These are phyloP conservation scores for Raphanus hybrid DNA, from an alignment of 441 rosid species.

Conservation along the genomic window DNA sequence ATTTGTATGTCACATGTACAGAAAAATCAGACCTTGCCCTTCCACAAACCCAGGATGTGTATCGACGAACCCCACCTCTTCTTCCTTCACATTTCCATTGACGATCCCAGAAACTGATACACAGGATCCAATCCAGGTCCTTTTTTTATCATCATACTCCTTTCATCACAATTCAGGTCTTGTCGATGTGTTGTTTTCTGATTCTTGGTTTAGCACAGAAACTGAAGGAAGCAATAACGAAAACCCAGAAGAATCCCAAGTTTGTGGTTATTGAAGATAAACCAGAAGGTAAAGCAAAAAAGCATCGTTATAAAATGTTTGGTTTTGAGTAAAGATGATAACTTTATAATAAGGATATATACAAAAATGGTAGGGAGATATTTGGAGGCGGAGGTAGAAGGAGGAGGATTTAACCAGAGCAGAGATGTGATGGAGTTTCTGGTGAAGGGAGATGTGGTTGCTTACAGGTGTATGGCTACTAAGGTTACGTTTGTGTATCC, in stretches of 20 bases:
- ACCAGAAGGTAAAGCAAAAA: slow-evolving; percentile 61
- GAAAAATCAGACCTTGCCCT: slow-evolving; percentile 74
- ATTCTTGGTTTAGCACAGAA: slow-evolving; percentile 46
- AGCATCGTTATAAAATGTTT: not conserved
- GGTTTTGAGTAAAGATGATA: not conserved
- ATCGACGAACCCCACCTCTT: slow-evolving; percentile 84
- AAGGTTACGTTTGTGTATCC: slow-evolving; percentile 90
- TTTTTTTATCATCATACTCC: too few species aligned
- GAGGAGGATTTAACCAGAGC: slow-evolving; percentile 65
- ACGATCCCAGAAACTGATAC: slow-evolving; percentile 57
- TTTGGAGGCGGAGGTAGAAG: slow-evolving; percentile 75
- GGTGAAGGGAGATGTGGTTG: slow-evolving; percentile 78
- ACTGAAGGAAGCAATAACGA: slow-evolving; percentile 67
- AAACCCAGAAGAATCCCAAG: slow-evolving; percentile 74
- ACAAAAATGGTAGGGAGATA: slow-evolving; percentile 56
- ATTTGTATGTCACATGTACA: slow-evolving; percentile 1
- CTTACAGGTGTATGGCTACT: slow-evolving; percentile 76
- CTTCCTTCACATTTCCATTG: slow-evolving; percentile 79
- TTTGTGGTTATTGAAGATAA: slow-evolving; percentile 64
- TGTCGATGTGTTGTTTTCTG: not conserved
- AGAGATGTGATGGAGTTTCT: slow-evolving; percentile 59
- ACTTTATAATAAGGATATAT: not conserved
- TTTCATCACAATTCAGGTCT: too few species aligned
- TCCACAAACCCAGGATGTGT: slow-evolving; percentile 87
- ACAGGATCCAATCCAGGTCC: slow-evolving; percentile 65